Conservation (phyloP, 2,329 filamentous ascomycete genomes). For the Hymenoscyphus scutula region DNA sequence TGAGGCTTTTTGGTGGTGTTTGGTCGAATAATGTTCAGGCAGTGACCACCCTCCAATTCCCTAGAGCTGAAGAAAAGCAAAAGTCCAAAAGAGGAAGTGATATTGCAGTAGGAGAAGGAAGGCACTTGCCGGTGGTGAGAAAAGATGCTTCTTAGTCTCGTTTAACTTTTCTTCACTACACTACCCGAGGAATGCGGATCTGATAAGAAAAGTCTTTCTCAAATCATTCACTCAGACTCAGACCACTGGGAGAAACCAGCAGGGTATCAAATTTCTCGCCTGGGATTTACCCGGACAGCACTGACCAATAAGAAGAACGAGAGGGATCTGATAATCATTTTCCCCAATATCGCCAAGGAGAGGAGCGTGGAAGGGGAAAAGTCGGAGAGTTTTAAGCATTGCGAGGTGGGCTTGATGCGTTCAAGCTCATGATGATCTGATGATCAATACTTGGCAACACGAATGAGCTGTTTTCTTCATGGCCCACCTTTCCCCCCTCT, state of each 20-base stretch:
- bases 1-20: not conserved
- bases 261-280: not conserved
- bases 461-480: not conserved
- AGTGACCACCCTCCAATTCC: not conserved
- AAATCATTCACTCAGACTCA: not conserved
- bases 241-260: not conserved
- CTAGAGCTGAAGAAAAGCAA: not conserved
- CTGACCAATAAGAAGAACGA: not conserved
- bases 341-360: not conserved
- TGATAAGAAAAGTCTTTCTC: slow-evolving; percentile 5
- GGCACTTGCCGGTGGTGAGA: not conserved
- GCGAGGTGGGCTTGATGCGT: not conserved
- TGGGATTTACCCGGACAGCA: not conserved
- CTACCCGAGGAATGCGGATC: not conserved
- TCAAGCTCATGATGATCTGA: not conserved
- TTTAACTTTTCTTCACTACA: too few relatives aligned
- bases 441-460: slow-evolving; percentile 1
- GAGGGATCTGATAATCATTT: not conserved
- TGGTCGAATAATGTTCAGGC: not conserved
- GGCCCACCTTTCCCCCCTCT: not conserved
- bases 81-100: not conserved
- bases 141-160: not conserved
- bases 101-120: not conserved
- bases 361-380: not conserved
- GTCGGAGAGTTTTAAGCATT: not conserved